phyloP scores from a whole-genome alignment of 495 filamentous ascomycete genomes.

The Daldinia grandis region DNA sequence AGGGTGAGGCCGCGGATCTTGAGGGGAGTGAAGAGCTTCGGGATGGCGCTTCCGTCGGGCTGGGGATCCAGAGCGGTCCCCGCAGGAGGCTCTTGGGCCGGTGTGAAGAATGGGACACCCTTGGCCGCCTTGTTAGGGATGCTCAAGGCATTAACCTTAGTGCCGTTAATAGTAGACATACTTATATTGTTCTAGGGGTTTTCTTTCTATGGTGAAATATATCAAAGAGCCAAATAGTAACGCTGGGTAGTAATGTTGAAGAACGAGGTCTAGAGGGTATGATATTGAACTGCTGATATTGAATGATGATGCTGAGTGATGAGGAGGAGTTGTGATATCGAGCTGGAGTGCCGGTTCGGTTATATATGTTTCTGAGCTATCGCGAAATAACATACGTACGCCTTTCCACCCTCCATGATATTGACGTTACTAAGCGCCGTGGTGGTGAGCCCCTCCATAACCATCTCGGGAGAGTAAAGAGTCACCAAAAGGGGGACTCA shows the following conservation, averaged over 20 bases:
- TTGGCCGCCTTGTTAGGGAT: constrained; percentile 54
- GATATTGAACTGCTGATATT: background rate
- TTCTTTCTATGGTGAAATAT: background rate
- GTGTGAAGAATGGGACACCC: constrained; percentile 74
- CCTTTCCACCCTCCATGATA: background rate
- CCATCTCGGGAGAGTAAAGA: background rate
- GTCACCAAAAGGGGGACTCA: background rate
- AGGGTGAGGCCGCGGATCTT: constrained; percentile 67
- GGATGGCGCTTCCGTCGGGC: constrained; percentile 61
- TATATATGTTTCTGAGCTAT: background rate
- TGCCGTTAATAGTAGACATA: background rate
- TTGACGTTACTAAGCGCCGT: background rate
- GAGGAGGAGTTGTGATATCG: background rate
- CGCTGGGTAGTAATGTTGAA: background rate
- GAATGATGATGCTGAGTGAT: background rate
- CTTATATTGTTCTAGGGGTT: background rate
- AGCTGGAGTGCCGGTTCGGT: background rate
- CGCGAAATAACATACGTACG: background rate
- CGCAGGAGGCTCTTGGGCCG: constrained; percentile 68
- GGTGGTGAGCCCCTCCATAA: background rate
- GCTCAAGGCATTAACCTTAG: background rate
- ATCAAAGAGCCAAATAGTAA: background rate
- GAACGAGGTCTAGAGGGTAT: background rate
- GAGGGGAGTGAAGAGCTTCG: constrained; percentile 75
- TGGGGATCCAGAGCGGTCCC: constrained; percentile 72